Percentiles rank a stretch among this genome's conserved stretches.
Conservation (phyloP, 805 yeast genomes). For the Maudiozyma bulderi region DNA sequence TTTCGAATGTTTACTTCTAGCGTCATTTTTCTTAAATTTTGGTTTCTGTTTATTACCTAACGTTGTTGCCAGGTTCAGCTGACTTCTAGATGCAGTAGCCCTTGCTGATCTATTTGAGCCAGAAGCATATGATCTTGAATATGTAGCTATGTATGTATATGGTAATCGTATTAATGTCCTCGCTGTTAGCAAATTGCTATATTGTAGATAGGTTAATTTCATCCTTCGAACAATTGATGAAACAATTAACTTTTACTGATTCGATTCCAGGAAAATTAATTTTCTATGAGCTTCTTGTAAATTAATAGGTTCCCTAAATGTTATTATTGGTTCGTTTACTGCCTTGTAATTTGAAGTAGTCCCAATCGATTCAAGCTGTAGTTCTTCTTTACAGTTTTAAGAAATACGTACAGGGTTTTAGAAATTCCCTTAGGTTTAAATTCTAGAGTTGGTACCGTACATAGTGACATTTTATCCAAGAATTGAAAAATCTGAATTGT, state of each 20-base stretch:
- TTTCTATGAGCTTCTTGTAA: too few species aligned
- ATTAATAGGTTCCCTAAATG: too few species aligned
- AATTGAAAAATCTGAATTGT: too few species aligned
- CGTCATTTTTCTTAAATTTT: not conserved
- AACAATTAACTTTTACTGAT: not conserved
- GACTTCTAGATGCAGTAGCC: not conserved
- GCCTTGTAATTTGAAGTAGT: too few species aligned
- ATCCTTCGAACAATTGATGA: not conserved
- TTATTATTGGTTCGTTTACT: too few species aligned
- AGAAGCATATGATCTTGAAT: not conserved
- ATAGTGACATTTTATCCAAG: too few species aligned
- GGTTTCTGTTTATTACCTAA: not conserved
- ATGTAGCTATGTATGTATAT: not conserved
- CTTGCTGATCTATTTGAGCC: not conserved
- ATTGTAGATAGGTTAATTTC: not conserved
- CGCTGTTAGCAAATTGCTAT: not conserved
- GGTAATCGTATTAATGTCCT: not conserved
- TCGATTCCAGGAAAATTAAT: too few species aligned
- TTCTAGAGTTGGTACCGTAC: too few species aligned
- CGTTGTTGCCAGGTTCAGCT: slow-evolving; percentile 4
- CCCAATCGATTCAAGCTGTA: too few species aligned
- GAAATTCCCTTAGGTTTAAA: too few species aligned
- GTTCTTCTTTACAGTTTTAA: too few species aligned
- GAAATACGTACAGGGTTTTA: too few species aligned
- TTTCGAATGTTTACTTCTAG: not conserved